phyloP scores from a whole-genome alignment of 768 basidiomycete genomes.

The Tephrocybe sp. region DNA sequence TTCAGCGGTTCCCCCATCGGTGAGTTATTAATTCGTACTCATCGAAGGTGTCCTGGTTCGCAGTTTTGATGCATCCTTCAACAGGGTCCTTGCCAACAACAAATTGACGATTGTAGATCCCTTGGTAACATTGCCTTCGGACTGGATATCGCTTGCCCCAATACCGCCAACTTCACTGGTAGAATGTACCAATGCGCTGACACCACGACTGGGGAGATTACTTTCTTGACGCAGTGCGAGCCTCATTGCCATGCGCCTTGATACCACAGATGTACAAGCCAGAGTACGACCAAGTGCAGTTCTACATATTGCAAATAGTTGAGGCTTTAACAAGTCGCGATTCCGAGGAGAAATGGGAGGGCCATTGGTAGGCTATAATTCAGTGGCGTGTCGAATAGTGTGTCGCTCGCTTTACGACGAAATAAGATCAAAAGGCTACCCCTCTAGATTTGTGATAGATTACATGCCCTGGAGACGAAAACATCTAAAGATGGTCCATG shows the following conservation, averaged over 20 bases:
- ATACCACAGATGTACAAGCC: too few relatives aligned
- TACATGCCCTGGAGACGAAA: background rate
- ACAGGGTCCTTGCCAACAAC: background rate
- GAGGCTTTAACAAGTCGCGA: background rate
- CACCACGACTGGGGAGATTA: background rate
- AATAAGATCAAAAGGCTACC: too few relatives aligned
- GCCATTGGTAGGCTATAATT: too few relatives aligned
- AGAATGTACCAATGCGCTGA: conserved; percentile 3
- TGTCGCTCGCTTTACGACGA: too few relatives aligned
- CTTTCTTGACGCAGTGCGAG: background rate
- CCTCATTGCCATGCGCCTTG: conserved; percentile 1
- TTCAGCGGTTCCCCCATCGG: background rate
- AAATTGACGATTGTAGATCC: background rate
- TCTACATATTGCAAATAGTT: too few relatives aligned
- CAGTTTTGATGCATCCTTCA: background rate
- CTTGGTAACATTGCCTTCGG: background rate
- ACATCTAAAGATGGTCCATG: background rate
- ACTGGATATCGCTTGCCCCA: conserved; percentile 2
- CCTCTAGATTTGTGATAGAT: background rate
- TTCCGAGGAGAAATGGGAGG: too few relatives aligned
- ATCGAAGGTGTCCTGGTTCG: background rate
- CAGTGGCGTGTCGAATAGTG: too few relatives aligned
- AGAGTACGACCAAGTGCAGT: too few relatives aligned
- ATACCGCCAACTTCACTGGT: background rate
- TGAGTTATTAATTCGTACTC: background rate